These are phyloP conservation scores for Elsinoe batatas DNA, from an alignment of 2,329 filamentous ascomycete genomes.

Conservation along the genomic window DNA sequence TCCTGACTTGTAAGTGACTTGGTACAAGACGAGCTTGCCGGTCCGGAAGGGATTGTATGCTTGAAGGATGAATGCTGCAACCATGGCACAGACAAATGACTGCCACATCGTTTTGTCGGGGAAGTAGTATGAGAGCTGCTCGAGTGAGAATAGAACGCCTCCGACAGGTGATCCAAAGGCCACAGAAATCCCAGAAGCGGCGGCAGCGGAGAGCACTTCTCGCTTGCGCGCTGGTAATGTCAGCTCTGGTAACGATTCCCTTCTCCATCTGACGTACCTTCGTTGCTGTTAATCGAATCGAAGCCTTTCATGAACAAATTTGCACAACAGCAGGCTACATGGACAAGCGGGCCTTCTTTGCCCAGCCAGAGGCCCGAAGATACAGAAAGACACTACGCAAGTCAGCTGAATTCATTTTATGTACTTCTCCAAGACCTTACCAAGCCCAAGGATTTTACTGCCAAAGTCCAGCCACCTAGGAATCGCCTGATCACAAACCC, in stretches of 20 bases:
- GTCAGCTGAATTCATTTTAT: constrained; percentile 18
- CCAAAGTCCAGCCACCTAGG: constrained; percentile 75
- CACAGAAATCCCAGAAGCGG: constrained; percentile 84
- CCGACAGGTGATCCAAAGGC: constrained; percentile 92
- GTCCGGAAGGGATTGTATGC: constrained; percentile 90
- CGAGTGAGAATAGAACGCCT: constrained; percentile 89
- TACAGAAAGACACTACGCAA: constrained; percentile 68
- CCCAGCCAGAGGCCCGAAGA: constrained; percentile 93
- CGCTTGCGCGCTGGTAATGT: constrained; percentile 65
- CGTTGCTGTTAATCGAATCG: constrained; percentile 68
- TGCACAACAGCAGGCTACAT: constrained; percentile 93
- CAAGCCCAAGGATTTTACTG: constrained; percentile 81
- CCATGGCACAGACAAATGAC: constrained; percentile 97
- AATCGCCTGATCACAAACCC: constrained; percentile 88
- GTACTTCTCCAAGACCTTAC: constrained; percentile 39
- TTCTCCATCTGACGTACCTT: constrained; percentile 46
- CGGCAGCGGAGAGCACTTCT: constrained; percentile 84
- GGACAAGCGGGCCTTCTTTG: constrained; percentile 90
- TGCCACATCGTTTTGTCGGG: constrained; percentile 99
- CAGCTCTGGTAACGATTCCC: constrained; percentile 15
- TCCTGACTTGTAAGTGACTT: constrained; percentile 81
- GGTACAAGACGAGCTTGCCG: constrained; percentile 89
- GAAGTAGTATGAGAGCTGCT: constrained; percentile 94
- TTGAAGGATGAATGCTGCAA: constrained; percentile 88
- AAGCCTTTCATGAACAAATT: constrained; percentile 91